Conservation (phyloP, 495 filamentous ascomycete species). For the Lasiosphaeria miniovina region DNA sequence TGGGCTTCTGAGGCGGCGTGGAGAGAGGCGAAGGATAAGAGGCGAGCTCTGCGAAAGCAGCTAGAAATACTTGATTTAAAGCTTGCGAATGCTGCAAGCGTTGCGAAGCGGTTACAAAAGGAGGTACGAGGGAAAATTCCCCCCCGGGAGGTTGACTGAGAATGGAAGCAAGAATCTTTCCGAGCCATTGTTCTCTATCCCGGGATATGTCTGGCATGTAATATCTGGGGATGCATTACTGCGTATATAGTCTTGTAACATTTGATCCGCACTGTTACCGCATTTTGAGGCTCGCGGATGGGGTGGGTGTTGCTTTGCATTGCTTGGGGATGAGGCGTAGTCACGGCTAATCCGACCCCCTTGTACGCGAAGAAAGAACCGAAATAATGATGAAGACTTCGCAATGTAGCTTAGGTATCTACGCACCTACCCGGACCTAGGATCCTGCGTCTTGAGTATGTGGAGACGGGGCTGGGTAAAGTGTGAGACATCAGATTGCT, state of each 20-base stretch:
- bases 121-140: background rate
- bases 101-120: background rate
- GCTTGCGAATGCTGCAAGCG: slow-evolving; percentile 18
- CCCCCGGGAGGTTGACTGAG: background rate
- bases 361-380: too few relatives aligned
- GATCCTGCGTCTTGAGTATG: too few relatives aligned
- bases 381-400: too few relatives aligned
- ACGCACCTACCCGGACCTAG: too few relatives aligned
- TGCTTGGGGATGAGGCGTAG: too few relatives aligned
- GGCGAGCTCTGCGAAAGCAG: slow-evolving; percentile 33
- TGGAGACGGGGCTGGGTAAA: too few relatives aligned
- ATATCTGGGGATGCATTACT: background rate
- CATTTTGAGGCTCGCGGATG: background rate
- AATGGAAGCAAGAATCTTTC: background rate
- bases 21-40: slow-evolving; percentile 49
- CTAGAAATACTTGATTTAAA: slow-evolving; percentile 4
- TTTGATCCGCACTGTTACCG: slow-evolving; percentile 1
- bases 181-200: background rate
- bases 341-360: too few relatives aligned
- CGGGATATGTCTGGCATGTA: background rate
- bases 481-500: too few relatives aligned
- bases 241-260: background rate
- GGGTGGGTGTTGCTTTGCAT: background rate
- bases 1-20: slow-evolving; percentile 46
- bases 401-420: too few relatives aligned